Evolutionary conservation across 805 yeast genomes (phyloP).

Genomic region (Yamadazyma laniorum): DNA sequence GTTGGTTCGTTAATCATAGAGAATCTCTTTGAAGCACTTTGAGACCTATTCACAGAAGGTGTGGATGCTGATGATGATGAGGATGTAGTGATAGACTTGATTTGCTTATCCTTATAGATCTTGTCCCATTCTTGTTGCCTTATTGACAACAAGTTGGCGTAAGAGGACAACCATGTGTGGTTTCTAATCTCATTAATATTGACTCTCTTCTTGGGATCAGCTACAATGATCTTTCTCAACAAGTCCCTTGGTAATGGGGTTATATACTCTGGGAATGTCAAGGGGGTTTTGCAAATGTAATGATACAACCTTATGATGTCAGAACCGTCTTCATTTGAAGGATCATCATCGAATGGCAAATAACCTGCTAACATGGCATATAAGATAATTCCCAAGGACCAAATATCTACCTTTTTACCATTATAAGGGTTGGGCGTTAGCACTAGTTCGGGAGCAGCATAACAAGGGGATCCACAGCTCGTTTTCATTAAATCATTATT

Average conservation of each 20-base stretch:
- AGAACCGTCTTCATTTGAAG: conserved; percentile 93
- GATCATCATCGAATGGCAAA: conserved; percentile 96
- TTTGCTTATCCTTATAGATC: conserved; percentile 34
- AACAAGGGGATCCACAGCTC: conserved; percentile 96
- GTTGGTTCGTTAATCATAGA: conserved; percentile 45
- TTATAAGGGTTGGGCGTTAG: conserved; percentile 83
- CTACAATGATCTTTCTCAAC: conserved; percentile 75
- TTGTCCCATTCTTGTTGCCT: conserved; percentile 91
- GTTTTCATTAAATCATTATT: conserved; percentile 83
- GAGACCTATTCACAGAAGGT: neutral
- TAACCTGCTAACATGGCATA: conserved; percentile 98
- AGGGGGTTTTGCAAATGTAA: conserved; percentile 85
- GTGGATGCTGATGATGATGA: conserved; percentile 6
- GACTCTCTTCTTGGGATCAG: conserved; percentile 80
- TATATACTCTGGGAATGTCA: conserved; percentile 93
- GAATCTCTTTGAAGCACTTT: conserved; percentile 39
- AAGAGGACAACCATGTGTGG: conserved; percentile 88
- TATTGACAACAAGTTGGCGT: conserved; percentile 76
- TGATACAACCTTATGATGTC: conserved; percentile 88
- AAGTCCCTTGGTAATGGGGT: conserved; percentile 89
- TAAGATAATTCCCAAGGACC: conserved; percentile 95
- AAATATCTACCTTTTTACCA: conserved; percentile 90
- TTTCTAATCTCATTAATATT: conserved; percentile 64
- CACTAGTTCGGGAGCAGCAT: conserved; percentile 97
- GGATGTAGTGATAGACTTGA: conserved; percentile 10